These are phyloP conservation scores for Carex parvula DNA, from an alignment of 176 grass and related monocot genomes.

Conservation along the genomic window DNA sequence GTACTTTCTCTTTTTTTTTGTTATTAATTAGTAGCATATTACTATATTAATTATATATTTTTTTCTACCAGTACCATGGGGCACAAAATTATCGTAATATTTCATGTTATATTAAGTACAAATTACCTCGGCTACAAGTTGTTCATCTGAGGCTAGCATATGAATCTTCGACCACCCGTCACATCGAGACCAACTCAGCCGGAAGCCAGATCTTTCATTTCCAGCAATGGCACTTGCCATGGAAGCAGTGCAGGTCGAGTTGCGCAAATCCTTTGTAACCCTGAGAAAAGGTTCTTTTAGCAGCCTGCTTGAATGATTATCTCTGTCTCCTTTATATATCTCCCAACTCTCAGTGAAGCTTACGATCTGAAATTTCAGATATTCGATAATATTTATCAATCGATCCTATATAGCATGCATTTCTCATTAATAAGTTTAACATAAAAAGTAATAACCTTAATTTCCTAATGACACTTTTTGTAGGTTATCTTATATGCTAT, in stretches of 20 bases:
- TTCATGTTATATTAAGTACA: not conserved
- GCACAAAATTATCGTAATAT: not conserved
- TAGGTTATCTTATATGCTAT: not conserved
- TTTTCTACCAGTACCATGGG: not conserved
- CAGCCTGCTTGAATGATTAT: not conserved
- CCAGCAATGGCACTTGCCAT: not conserved
- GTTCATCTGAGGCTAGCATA: not conserved
- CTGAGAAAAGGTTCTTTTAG: conserved; percentile 30
- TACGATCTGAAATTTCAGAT: conserved; percentile 30
- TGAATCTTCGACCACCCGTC: conserved; percentile 34
- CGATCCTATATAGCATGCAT: not conserved
- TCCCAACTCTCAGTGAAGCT: conserved; percentile 54
- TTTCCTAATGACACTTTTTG: not conserved
- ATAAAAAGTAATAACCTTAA: not conserved
- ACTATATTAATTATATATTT: not conserved
- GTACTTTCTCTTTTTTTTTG: not conserved
- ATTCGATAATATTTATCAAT: not conserved
- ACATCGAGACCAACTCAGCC: conserved; percentile 40
- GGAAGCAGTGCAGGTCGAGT: conserved; percentile 38
- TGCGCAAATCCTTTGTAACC: conserved; percentile 39
- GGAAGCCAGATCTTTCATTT: conserved; percentile 9
- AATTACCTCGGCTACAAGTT: conserved; percentile 44
- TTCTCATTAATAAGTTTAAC: not conserved
- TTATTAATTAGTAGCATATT: not conserved
- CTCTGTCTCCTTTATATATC: conserved; percentile 46